Base-by-base conservation (phyloP, 2,329 filamentous ascomycete species). In the Pseudogymnoascus sp. region DNA sequence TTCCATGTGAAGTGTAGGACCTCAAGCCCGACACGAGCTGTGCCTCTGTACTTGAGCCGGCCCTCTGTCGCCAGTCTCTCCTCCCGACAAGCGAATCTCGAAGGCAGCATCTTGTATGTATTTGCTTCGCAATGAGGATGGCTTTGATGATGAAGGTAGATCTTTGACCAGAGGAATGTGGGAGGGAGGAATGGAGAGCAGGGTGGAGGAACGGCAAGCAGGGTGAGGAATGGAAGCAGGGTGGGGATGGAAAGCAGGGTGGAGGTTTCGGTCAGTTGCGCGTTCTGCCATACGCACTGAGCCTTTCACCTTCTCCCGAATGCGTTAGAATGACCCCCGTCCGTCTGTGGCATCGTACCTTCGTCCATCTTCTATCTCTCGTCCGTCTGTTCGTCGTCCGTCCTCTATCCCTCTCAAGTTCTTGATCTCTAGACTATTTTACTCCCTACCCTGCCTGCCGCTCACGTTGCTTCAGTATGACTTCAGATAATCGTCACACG, bases 1-100 rank as follows among this genome's bases (percentile, higher is more conserved):
- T 66, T 64, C 53, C 24, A 65, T 50, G 40, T 35, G 61, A 67
- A 68, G 65, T 67, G 31, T 38, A 68, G 64, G n/a, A 38, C 65
- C 61, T 68, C 35, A 24, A 69, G 64, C 53, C 62, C 63, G 29
- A 69, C 63, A 50, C 65, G 42, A 21, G 61, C 63, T 14, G 62
- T 69, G 35, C 64, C 64, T 65, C 61, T 65, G 26, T 67, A 69
- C 64, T 68, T 66, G 59, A 67, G 40, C 33, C 21, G n/a, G 50
- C 61, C 56, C 61, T 67, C 64, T 60, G 44, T 62, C 38, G 66
- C 64, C 14, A 65, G 62, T 53, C 50, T 66, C 29, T 56, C 47
- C 64, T 67, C 65, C 61, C 63, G 35, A 24, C 65, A 35, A 33
- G 21, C 24, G 42, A 59, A 63, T 37, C 50, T 59, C 42, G 63